phyloP scores from a whole-genome alignment of 78 protist species.

The Dictyostelium brefeldianum region DNA sequence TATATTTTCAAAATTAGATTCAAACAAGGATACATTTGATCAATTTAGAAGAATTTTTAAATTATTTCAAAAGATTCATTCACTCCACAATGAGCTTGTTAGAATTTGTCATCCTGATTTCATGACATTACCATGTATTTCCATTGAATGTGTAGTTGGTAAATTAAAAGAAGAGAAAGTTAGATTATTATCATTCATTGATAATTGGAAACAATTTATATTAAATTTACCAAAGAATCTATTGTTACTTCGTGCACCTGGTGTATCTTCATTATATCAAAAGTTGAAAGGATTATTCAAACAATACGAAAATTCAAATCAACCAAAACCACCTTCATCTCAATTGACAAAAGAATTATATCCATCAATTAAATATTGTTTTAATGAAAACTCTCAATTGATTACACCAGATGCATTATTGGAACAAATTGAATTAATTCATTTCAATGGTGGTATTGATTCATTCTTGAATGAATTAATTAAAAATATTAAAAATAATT shows the following conservation, averaged over 20 bases:
- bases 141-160: not conserved
- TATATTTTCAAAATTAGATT: not conserved
- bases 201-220: not conserved
- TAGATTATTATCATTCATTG: not conserved
- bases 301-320: not conserved
- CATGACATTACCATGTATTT: not conserved
- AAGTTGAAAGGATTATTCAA: not conserved
- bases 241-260: constrained; percentile 19
- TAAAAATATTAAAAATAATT: not conserved
- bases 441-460: not conserved
- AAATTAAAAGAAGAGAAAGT: not conserved
- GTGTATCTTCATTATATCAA: constrained; percentile 30
- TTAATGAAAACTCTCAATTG: not conserved
- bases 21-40: not conserved
- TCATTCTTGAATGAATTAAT: not conserved
- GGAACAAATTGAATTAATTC: not conserved
- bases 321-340: not conserved
- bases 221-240: constrained; percentile 10
- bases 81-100: not conserved
- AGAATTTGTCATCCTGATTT: not conserved
- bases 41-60: not conserved
- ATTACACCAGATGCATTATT: not conserved
- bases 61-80: constrained; percentile 4
- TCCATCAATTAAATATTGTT: constrained; percentile 33
- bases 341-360: not conserved